Conservation (phyloP, 1,139 yeast genomes). For the Diutina neorugosa region DNA sequence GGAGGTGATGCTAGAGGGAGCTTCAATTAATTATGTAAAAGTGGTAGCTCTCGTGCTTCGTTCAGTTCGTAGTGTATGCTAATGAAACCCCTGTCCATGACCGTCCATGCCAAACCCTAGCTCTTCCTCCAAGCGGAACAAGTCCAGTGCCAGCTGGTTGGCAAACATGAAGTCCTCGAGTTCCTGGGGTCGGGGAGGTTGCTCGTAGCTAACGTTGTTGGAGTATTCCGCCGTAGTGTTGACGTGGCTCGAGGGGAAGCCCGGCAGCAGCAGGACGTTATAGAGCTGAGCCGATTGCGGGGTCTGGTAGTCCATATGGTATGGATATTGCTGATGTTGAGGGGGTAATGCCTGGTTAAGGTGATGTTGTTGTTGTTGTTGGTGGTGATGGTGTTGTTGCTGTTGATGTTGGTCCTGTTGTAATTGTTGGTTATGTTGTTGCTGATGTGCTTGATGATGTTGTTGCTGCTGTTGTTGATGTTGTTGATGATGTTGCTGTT, state of each 20-base stretch:
- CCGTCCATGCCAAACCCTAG: constrained; percentile 38
- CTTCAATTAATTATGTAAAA: background rate
- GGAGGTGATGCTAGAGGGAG: background rate
- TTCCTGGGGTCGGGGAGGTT: constrained; percentile 37
- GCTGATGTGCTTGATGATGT: constrained; percentile 5
- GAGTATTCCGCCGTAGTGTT: constrained; percentile 19
- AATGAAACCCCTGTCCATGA: constrained; percentile 12
- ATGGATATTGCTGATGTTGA: constrained; percentile 5
- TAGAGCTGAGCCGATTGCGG: constrained; percentile 9
- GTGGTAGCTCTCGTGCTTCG: background rate
- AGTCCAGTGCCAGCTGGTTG: constrained; percentile 13
- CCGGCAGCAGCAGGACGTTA: constrained; percentile 8
- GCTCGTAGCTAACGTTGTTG: constrained; percentile 17
- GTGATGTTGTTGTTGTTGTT: constrained; percentile 6
- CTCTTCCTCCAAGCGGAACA: constrained; percentile 33
- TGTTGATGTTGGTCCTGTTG: constrained; percentile 5
- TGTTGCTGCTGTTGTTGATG: constrained; percentile 4
- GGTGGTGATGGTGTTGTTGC: constrained; percentile 8
- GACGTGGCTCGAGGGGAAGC: constrained; percentile 7
- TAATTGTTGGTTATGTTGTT: constrained; percentile 4
- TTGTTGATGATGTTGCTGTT: constrained; percentile 9
- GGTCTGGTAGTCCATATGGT: constrained; percentile 5
- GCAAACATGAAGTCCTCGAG: constrained; percentile 28
- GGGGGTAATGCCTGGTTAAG: constrained; percentile 7
- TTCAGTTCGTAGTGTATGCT: background rate